phyloP scores from a whole-genome alignment of 1,139 yeast genomes.

The Trichomonascaceae sp. region DNA sequence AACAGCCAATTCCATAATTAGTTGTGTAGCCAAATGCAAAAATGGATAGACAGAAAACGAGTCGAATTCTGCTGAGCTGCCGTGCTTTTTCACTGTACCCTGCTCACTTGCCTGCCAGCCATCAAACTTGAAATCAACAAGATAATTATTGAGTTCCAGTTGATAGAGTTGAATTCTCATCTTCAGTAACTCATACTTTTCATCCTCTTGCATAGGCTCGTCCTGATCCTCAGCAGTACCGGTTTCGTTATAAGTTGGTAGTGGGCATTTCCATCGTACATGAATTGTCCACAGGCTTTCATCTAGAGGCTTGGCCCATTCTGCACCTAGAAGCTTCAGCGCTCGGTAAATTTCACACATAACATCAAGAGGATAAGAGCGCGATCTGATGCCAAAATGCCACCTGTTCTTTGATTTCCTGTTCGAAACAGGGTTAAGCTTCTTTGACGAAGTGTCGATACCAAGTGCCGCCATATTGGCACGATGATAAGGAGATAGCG shows the following conservation, averaged over 20 bases:
- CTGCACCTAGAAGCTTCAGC: slow-evolving; percentile 87
- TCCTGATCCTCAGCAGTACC: slow-evolving; percentile 3
- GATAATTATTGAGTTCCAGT: slow-evolving; percentile 88
- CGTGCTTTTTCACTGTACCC: slow-evolving; percentile 36
- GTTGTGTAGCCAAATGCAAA: slow-evolving; percentile 81
- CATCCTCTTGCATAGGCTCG: slow-evolving; percentile 12
- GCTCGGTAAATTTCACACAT: slow-evolving; percentile 99
- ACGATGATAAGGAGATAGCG: slow-evolving; percentile 88
- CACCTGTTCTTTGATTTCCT: slow-evolving; percentile 92
- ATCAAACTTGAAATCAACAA: slow-evolving; percentile 95
- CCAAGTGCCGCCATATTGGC: slow-evolving; percentile 70
- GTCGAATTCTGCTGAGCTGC: slow-evolving; percentile 34
- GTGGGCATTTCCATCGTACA: slow-evolving; percentile 88
- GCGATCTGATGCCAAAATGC: slow-evolving; percentile 97
- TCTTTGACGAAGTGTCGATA: slow-evolving; percentile 35
- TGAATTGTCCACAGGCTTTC: slow-evolving; percentile 89
- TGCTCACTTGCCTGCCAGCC: slow-evolving; percentile 67
- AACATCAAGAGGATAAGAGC: slow-evolving; percentile 94
- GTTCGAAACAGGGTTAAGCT: slow-evolving; percentile 66
- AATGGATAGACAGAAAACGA: slow-evolving; percentile 94
- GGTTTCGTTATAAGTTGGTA: slow-evolving; percentile 32
- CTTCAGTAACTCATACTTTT: slow-evolving; percentile 76
- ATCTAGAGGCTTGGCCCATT: slow-evolving; percentile 92
- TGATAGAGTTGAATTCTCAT: slow-evolving; percentile 97
- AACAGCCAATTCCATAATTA: slow-evolving; percentile 95